These are phyloP conservation scores for Gracilaria gracilis DNA, from an alignment of 23 red algal species.

Conservation along the genomic window DNA sequence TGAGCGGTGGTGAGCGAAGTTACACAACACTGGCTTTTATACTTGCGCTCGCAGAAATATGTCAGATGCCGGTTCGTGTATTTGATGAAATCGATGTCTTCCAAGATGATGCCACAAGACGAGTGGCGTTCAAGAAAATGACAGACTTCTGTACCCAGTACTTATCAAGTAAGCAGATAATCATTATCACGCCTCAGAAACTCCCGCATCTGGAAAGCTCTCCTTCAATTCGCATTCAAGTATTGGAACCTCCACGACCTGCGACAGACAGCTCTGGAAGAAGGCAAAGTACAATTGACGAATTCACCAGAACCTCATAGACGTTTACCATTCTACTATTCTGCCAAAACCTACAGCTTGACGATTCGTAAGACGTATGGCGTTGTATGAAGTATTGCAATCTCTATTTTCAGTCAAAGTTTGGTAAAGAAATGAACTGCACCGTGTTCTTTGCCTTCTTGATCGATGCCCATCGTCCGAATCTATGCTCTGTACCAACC, in stretches of 20 bases:
- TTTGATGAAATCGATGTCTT: conserved; percentile 99
- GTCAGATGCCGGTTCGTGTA: conserved; percentile 88
- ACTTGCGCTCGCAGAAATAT: conserved; percentile 89
- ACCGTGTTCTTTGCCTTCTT: conserved; percentile 67
- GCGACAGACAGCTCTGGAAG: conserved; percentile 27
- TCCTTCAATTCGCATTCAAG: conserved; percentile 40
- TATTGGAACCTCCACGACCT: conserved; percentile 35
- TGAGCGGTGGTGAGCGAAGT: conserved; percentile 91
- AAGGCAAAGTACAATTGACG: conserved; percentile 36
- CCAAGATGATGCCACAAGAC: conserved; percentile 90
- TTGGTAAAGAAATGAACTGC: conserved; percentile 54
- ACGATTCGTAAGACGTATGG: not conserved
- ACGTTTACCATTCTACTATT: not conserved
- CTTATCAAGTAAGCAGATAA: conserved; percentile 80
- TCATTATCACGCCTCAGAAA: conserved; percentile 90
- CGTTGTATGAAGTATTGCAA: not conserved
- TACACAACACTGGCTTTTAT: conserved; percentile 92
- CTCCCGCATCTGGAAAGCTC: conserved; percentile 55
- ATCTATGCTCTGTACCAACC: conserved; percentile 88
- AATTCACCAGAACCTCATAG: not conserved
- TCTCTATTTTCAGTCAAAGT: not conserved
- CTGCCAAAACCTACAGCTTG: not conserved
- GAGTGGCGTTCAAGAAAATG: conserved; percentile 82
- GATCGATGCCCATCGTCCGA: conserved; percentile 79
- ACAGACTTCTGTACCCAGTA: conserved; percentile 68